Evolutionary conservation across 2,329 filamentous ascomycete species (phyloP), one percentile per base, ranked within the genome.

Genomic region (Beauveria sp.): DNA sequence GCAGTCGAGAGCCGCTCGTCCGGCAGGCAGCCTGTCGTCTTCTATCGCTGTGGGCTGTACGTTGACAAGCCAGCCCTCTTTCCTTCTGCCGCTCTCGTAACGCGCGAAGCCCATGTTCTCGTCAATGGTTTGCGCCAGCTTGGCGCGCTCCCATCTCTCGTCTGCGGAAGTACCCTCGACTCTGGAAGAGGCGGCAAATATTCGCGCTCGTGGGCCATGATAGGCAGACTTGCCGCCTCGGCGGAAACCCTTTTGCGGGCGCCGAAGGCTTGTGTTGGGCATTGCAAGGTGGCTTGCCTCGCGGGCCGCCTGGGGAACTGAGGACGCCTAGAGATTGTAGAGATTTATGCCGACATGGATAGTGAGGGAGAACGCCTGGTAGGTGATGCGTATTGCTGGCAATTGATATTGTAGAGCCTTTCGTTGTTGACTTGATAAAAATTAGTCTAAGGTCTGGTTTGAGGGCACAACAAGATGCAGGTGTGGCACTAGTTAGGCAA

Each of bases 31-130:
- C 67, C 91, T 90, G 18, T 93, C 84, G 72, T 98, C 93, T 73
- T 96, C 81, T 79, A 99, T 82, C 14, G 87, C 86, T 0, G 95
- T 98, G 45, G 92, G 87, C 72, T 96, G 91, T 78, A 98, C 90
- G 71, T 98, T 99, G 68, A 93, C 91, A 4, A 99, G 84, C 95
- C 95, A 99, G 66, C 96, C 93, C 55, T 89, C 84, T 71, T 87
- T 89, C 68, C 79, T 81, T 76, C 88, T 91, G 72, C 89, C 95
- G 38, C 90, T 88, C 66, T 99, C 96, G 73, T 93, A 97, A 56
- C 93, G 89, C 40, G 88, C 83, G 74, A 99, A 99, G 59, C 95
- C 96, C 87, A 98, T 95, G 65, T 84, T 83, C 78, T 98, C 95
- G 78, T 99, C 96, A 72, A 99, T 97, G 69, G 82, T 85, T 76